Evolutionary conservation across 2,329 filamentous ascomycete genomes (phyloP).

Genomic region (Dactylellina parvicollis): DNA sequence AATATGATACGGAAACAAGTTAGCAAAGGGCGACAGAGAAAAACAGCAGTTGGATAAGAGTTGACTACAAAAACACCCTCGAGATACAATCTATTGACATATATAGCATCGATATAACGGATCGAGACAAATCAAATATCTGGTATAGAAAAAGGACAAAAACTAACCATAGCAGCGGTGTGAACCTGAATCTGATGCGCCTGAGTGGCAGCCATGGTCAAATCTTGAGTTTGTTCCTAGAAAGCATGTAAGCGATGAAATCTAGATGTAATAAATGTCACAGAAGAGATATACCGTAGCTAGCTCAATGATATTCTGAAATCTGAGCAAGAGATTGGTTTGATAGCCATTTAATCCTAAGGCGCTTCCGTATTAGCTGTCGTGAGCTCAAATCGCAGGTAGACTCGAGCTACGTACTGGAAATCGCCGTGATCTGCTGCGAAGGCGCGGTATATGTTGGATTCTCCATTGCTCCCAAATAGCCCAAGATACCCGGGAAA

Average conservation of each 20-base stretch:
- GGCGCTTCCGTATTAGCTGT: conserved; percentile 59
- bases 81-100: no score
- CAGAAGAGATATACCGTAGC: conserved; percentile 62
- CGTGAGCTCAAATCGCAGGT: conserved; percentile 60
- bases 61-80: no score
- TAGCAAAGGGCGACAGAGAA: conserved; percentile 12
- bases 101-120: no score
- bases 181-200: conserved; percentile 70
- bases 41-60: no score
- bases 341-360: conserved; percentile 43
- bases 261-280: neutral
- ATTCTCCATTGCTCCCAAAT: conserved; percentile 48
- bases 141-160: neutral
- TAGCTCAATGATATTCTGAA: conserved; percentile 68
- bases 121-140: neutral
- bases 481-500: no score
- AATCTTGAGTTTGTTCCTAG: conserved; percentile 66
- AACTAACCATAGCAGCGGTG: conserved; percentile 68
- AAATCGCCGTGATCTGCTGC: conserved; percentile 52
- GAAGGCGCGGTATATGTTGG: conserved; percentile 34
- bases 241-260: conserved; percentile 4
- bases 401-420: conserved; percentile 31
- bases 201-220: conserved; percentile 68
- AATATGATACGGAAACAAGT: neutral
- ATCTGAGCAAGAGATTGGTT: conserved; percentile 59